A percentile compares a stretch with the other conserved stretches of the same genome.
Evolutionary conservation across 2,329 filamentous ascomycete genomes (phyloP).

Genomic region (Diplodia intermedia): DNA sequence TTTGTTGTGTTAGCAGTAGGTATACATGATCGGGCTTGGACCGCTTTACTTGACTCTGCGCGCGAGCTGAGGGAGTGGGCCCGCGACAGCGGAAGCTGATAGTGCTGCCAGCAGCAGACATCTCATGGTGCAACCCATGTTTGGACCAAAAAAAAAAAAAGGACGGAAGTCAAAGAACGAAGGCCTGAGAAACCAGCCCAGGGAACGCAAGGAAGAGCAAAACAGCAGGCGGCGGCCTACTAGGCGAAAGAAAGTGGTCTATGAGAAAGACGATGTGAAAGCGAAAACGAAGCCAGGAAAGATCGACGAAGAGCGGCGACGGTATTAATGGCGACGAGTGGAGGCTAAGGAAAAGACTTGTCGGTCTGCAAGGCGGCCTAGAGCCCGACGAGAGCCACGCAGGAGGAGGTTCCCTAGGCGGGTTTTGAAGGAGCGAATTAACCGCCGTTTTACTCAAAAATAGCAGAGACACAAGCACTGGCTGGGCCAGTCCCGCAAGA

Average conservation of each 20-base stretch:
- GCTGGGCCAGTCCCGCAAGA: conserved; percentile 39
- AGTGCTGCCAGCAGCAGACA: conserved; percentile 49
- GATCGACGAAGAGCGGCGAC: conserved; percentile 33
- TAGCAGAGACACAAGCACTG: conserved; percentile 42
- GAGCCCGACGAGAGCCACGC: conserved; percentile 30
- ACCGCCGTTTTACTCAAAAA: conserved; percentile 49
- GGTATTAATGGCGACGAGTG: conserved; percentile 38
- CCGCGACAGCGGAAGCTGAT: conserved; percentile 41
- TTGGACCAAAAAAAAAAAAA: conserved; percentile 37
- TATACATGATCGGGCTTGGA: neutral
- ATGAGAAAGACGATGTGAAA: conserved; percentile 41
- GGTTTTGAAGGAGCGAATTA: conserved; percentile 49
- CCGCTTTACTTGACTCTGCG: conserved; percentile 42
- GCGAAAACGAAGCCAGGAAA: conserved; percentile 39
- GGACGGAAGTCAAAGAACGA: conserved; percentile 38
- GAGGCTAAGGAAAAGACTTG: conserved; percentile 38
- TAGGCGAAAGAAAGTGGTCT: conserved; percentile 34
- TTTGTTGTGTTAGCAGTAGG: conserved; percentile 30
- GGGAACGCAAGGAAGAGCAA: conserved; percentile 37
- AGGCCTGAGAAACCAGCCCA: conserved; percentile 36
- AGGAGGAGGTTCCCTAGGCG: conserved; percentile 38
- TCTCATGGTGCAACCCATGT: conserved; percentile 35
- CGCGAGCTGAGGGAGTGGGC: conserved; percentile 44
- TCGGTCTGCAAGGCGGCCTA: conserved; percentile 16
- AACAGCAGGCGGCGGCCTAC: conserved; percentile 3